These are phyloP conservation scores for Talaromyces albobiverticillius DNA, from an alignment of 2,329 filamentous ascomycete species.

Conservation along the genomic window DNA sequence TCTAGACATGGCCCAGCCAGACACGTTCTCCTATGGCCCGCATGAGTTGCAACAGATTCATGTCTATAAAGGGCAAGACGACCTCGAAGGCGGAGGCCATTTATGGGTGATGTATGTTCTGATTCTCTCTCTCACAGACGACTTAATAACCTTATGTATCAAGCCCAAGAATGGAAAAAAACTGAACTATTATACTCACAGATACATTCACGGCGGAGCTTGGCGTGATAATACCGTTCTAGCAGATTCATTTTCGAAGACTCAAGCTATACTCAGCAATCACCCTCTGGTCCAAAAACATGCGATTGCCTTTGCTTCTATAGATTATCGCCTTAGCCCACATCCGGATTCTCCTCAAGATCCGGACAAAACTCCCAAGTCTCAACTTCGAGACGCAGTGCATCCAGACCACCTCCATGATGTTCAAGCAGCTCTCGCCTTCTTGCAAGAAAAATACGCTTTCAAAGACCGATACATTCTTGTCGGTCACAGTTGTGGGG, in stretches of 20 bases:
- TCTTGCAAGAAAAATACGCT: constrained; percentile 39
- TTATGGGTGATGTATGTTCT: constrained; percentile 41
- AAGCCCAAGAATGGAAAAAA: not conserved
- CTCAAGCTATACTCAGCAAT: constrained; percentile 31
- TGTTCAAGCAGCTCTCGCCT: constrained; percentile 36
- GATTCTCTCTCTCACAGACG: too few relatives aligned
- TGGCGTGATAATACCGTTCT: constrained; percentile 47
- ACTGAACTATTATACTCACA: constrained; percentile 16
- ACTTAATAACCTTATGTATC: not conserved
- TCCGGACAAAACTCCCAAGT: constrained; percentile 21
- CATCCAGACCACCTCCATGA: constrained; percentile 48
- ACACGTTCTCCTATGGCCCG: constrained; percentile 20
- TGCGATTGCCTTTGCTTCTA: constrained; percentile 43
- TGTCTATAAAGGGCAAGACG: constrained; percentile 24
- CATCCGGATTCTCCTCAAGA: constrained; percentile 42
- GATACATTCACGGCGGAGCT: constrained; percentile 50
- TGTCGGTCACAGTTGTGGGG: constrained; percentile 47
- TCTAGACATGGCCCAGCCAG: constrained; percentile 6
- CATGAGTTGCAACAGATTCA: constrained; percentile 33
- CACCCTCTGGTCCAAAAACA: constrained; percentile 18
- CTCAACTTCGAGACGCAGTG: constrained; percentile 33
- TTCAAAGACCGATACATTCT: constrained; percentile 42
- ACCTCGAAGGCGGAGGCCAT: constrained; percentile 15
- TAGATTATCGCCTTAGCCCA: constrained; percentile 46
- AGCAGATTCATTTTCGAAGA: constrained; percentile 32